Conservation (phyloP, 2,329 filamentous ascomycete genomes). For the Aspergillus viridinutans region DNA sequence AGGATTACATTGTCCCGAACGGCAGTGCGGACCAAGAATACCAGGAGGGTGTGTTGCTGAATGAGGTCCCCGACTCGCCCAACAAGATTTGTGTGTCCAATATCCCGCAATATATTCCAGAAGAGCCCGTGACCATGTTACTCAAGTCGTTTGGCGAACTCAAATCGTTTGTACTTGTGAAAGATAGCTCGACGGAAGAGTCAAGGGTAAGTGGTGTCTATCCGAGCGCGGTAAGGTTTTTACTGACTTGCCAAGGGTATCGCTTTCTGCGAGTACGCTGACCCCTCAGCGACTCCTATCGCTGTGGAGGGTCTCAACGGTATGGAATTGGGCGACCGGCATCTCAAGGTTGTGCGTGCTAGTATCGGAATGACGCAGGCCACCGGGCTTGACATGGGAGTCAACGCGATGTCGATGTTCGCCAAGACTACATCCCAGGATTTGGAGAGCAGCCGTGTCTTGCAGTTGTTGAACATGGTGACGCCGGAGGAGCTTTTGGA, state of each 20-base stretch:
- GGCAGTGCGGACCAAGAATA: slow-evolving; percentile 68
- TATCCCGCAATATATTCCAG: slow-evolving; percentile 79
- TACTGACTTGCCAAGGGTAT: slow-evolving; percentile 62
- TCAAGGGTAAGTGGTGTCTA: slow-evolving; percentile 64
- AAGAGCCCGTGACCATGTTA: slow-evolving; percentile 88
- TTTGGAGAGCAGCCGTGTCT: slow-evolving; percentile 73
- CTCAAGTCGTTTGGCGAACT: slow-evolving; percentile 87
- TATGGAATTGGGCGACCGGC: slow-evolving; percentile 86
- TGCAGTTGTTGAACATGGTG: slow-evolving; percentile 98
- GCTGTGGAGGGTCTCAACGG: slow-evolving; percentile 88
- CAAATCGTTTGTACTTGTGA: slow-evolving; percentile 86
- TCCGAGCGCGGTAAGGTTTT: slow-evolving; percentile 21
- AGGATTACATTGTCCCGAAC: slow-evolving; percentile 93
- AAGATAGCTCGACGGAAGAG: slow-evolving; percentile 78
- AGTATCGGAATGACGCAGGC: slow-evolving; percentile 94
- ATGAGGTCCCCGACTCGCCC: slow-evolving; percentile 79
- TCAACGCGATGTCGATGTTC: slow-evolving; percentile 96
- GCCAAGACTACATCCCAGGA: slow-evolving; percentile 81
- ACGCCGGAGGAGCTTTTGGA: slow-evolving; percentile 93
- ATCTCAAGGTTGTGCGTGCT: slow-evolving; percentile 79
- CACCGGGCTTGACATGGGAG: slow-evolving; percentile 85
- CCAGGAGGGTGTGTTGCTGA: slow-evolving; percentile 72
- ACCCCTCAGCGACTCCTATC: slow-evolving; percentile 69
- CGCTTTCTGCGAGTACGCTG: slow-evolving; percentile 91
- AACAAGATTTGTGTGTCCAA: slow-evolving; percentile 94